Evolutionary conservation across 1,139 yeast species (phyloP).

Genomic region (Saccharomyces pastorianus): DNA sequence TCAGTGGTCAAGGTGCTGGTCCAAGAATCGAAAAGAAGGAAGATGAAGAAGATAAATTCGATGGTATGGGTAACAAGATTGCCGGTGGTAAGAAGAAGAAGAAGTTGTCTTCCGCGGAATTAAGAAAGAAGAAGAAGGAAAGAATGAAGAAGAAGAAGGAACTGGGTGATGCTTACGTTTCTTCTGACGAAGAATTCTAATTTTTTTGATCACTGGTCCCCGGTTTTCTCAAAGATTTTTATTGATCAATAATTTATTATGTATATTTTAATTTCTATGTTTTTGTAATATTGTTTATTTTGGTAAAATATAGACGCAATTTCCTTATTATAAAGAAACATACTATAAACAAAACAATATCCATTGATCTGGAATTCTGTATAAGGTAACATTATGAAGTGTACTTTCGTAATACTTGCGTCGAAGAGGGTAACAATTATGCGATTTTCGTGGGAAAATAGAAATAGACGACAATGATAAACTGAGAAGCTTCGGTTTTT

Average conservation of each 20-base stretch:
- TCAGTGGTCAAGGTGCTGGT: constrained; percentile 98
- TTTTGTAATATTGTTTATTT: constrained; percentile 6
- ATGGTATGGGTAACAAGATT: constrained; percentile 99
- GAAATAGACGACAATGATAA: no score
- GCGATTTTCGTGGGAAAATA: no score
- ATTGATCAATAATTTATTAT: constrained; percentile 1
- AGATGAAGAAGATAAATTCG: constrained; percentile 95
- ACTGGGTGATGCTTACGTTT: constrained; percentile 97
- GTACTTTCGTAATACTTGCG: no score
- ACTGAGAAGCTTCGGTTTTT: no score
- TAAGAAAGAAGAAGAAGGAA: constrained; percentile 99
- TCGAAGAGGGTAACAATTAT: no score
- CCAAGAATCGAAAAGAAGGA: constrained; percentile 98
- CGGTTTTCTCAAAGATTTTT: constrained; percentile 2
- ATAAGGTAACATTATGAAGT: no score
- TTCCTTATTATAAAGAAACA: neutral
- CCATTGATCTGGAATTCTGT: no score
- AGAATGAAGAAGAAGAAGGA: constrained; percentile 99
- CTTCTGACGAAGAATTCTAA: constrained; percentile 64
- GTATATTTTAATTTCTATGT: constrained; percentile 9
- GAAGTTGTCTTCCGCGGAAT: constrained; percentile 96
- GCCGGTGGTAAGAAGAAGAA: constrained; percentile 92
- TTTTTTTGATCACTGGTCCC: neutral
- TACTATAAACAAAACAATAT: neutral
- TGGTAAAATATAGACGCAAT: constrained; percentile 1